Evolutionary conservation across 331 rosid genomes (phyloP).

Genomic region (Rosa hybrid): DNA sequence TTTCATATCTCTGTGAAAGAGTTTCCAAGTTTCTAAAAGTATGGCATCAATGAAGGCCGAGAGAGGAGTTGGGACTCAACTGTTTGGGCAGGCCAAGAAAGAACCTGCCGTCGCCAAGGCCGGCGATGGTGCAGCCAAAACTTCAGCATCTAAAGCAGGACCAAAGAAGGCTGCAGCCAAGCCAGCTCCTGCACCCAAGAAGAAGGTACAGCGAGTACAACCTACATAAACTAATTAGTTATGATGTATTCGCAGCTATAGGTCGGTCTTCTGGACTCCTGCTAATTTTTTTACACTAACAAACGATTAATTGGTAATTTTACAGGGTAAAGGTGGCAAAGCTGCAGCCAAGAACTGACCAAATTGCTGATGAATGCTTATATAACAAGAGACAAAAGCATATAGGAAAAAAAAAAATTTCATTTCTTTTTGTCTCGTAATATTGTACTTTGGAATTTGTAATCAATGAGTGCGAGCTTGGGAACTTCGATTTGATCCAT

Average conservation of each 20-base stretch:
- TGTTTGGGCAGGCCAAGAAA: slow-evolving; percentile 67
- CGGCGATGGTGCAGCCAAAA: slow-evolving; percentile 41
- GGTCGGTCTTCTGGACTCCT: background rate
- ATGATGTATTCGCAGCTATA: background rate
- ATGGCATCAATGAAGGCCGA: slow-evolving; percentile 73
- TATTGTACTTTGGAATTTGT: slow-evolving; percentile 10
- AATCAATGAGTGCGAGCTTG: slow-evolving; percentile 14
- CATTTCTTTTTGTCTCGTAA: background rate
- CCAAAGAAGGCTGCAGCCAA: slow-evolving; percentile 57
- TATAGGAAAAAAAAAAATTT: background rate
- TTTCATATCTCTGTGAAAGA: background rate
- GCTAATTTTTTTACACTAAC: background rate
- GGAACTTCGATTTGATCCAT: slow-evolving; percentile 21
- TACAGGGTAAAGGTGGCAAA: slow-evolving; percentile 51
- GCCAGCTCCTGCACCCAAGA: slow-evolving; percentile 57
- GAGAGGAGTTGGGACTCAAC: slow-evolving; percentile 52
- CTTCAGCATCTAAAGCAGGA: slow-evolving; percentile 50
- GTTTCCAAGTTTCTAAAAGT: slow-evolving; percentile 1
- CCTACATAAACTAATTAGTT: background rate
- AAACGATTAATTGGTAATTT: background rate
- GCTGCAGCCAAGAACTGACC: slow-evolving; percentile 40
- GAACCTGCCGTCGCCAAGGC: slow-evolving; percentile 49
- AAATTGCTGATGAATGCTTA: background rate
- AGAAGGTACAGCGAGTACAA: slow-evolving; percentile 49
- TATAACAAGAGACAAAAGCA: background rate